These are phyloP conservation scores for Torulaspora globosa DNA, from an alignment of 1,139 yeast genomes.

Conservation along the genomic window DNA sequence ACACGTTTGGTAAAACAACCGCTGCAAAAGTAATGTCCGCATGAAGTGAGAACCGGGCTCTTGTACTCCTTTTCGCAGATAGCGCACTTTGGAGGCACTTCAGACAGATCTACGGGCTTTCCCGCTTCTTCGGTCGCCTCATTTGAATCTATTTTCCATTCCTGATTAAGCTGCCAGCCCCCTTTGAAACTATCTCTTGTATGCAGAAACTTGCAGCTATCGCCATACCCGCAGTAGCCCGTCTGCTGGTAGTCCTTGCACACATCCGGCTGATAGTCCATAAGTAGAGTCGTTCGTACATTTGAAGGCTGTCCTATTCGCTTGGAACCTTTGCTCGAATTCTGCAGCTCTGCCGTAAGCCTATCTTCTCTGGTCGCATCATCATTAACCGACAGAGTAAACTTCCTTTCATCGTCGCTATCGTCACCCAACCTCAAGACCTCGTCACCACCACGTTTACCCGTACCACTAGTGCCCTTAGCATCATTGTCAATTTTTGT, in stretches of 20 bases:
- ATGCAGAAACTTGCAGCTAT: constrained; percentile 93
- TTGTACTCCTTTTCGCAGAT: constrained; percentile 57
- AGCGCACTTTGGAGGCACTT: constrained; percentile 59
- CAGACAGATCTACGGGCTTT: constrained; percentile 25
- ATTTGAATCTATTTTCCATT: constrained; percentile 54
- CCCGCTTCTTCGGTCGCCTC: constrained; percentile 11
- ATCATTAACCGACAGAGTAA: constrained; percentile 20
- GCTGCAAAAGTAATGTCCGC: constrained; percentile 67
- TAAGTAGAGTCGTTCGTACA: constrained; percentile 65
- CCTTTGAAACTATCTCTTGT: constrained; percentile 80
- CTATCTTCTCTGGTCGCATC: constrained; percentile 40
- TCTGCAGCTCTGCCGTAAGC: constrained; percentile 6
- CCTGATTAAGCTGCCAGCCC: constrained; percentile 63
- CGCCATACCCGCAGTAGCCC: constrained; percentile 97
- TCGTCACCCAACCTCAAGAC: neutral
- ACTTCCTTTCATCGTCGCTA: constrained; percentile 5
- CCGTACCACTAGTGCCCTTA: no score
- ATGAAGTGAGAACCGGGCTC: constrained; percentile 56
- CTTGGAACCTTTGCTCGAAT: constrained; percentile 1
- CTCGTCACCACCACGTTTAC: neutral
- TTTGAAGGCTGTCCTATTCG: constrained; percentile 43
- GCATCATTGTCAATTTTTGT: neutral
- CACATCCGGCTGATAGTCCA: constrained; percentile 90
- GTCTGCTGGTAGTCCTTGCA: constrained; percentile 90
- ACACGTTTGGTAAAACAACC: constrained; percentile 54